Conservation (phyloP, 768 basidiomycete genomes). For the Boletus sensibilis region DNA sequence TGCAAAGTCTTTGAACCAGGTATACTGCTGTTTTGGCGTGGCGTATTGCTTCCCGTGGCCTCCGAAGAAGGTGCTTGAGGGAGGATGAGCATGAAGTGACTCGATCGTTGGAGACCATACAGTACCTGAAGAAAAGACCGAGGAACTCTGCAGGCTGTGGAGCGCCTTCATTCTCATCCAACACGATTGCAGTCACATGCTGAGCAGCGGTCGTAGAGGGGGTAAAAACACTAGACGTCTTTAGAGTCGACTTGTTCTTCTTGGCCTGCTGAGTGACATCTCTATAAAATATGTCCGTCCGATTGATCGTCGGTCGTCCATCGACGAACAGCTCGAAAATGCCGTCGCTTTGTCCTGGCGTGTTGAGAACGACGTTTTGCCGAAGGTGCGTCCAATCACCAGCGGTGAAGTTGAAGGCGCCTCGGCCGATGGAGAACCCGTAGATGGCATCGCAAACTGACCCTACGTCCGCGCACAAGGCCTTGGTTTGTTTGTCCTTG, state of each 20-base stretch:
- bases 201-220: background rate
- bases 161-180: background rate
- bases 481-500: conserved; percentile 61
- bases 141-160: conserved; percentile 27
- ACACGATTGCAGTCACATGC: background rate
- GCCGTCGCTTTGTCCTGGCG: conserved; percentile 70
- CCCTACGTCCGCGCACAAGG: conserved; percentile 54
- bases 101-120: background rate
- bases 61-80: conserved; percentile 69
- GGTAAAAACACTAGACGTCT: conserved; percentile 7
- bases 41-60: conserved; percentile 67
- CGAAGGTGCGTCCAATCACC: conserved; percentile 70
- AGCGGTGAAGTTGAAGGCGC: conserved; percentile 57
- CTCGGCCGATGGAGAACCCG: conserved; percentile 74
- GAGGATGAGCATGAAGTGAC: background rate
- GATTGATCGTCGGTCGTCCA: conserved; percentile 50
- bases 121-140: conserved; percentile 78
- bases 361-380: conserved; percentile 74
- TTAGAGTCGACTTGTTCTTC: background rate
- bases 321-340: conserved; percentile 63
- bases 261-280: conserved; percentile 28
- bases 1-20: conserved; percentile 72
- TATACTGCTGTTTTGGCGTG: conserved; percentile 70
- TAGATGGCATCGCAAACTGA: conserved; percentile 67
- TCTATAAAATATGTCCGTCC: conserved; percentile 63